phyloP scores from a whole-genome alignment of 257 asterid genomes.

The Parsonsia alboflavescens region DNA sequence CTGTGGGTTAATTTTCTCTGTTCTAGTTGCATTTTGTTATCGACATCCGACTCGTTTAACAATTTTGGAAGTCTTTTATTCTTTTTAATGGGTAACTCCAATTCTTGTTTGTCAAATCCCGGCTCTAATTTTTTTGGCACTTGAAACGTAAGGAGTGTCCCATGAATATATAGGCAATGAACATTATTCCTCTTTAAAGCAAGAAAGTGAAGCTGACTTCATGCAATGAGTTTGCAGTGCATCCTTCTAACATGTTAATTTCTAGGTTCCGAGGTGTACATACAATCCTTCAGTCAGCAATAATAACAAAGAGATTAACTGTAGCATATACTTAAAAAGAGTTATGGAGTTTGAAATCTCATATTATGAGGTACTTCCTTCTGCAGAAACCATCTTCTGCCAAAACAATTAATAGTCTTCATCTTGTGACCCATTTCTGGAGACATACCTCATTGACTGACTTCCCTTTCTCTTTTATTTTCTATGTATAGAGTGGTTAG shows the following conservation, averaged over 20 bases:
- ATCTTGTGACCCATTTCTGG: background rate
- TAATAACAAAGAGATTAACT: background rate
- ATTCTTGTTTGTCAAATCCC: background rate
- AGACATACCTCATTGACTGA: background rate
- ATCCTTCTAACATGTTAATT: background rate
- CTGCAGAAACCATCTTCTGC: background rate
- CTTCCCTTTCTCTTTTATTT: background rate
- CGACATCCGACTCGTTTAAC: background rate
- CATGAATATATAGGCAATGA: background rate
- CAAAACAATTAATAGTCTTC: background rate
- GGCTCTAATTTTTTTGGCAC: background rate
- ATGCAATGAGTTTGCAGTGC: background rate
- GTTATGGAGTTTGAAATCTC: background rate
- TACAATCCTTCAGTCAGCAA: background rate
- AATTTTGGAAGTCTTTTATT: background rate
- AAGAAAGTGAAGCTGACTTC: background rate
- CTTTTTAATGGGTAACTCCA: background rate
- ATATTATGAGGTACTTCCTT: background rate
- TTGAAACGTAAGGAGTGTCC: background rate
- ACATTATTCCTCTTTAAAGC: background rate
- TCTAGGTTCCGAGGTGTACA: background rate
- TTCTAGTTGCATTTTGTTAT: constrained; percentile 1
- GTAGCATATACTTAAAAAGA: background rate
- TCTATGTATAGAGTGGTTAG: background rate
- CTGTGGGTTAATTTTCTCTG: background rate